Percentiles rank a stretch among this genome's conserved stretches.
Evolutionary conservation across 805 yeast genomes (phyloP).

Genomic region (Saccharomyces kudriavzevii): DNA sequence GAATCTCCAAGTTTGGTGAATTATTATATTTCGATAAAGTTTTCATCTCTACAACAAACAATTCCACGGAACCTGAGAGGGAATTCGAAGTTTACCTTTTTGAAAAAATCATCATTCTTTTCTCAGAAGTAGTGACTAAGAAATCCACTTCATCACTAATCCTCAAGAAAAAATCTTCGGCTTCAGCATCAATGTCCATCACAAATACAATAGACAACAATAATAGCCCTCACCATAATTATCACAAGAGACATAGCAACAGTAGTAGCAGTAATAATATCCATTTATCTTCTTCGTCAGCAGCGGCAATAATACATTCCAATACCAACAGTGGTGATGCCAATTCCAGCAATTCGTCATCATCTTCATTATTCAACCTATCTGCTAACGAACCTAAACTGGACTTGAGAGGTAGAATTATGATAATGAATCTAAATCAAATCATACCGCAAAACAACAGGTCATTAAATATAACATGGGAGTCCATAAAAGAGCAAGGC

Average conservation of each 20-base stretch:
- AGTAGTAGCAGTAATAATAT: conserved; percentile 2
- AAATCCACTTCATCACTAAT: conserved; percentile 41
- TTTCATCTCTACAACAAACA: conserved; percentile 36
- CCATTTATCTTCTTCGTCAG: conserved; percentile 2
- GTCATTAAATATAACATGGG: conserved; percentile 63
- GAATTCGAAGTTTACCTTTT: conserved; percentile 87
- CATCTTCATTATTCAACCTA: conserved; percentile 5
- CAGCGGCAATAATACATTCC: background rate
- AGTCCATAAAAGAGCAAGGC: conserved; percentile 81
- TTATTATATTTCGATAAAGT: conserved; percentile 67
- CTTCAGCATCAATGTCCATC: conserved; percentile 17
- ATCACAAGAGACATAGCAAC: conserved; percentile 2
- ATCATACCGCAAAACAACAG: conserved; percentile 43
- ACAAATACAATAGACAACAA: conserved; percentile 2
- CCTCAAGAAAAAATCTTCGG: conserved; percentile 33
- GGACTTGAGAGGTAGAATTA: conserved; percentile 75
- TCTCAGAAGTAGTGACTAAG: conserved; percentile 49
- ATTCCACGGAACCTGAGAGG: conserved; percentile 55
- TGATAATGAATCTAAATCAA: conserved; percentile 55
- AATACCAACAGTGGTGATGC: conserved; percentile 1
- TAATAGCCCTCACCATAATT: conserved; percentile 7
- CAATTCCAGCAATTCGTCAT: conserved; percentile 6
- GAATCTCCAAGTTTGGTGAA: conserved; percentile 73
- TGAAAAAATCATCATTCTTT: conserved; percentile 58
- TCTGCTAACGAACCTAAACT: conserved; percentile 31